Base-by-base conservation (phyloP, 139 green algal species). In the Chlamydomonas sphaeroides region DNA sequence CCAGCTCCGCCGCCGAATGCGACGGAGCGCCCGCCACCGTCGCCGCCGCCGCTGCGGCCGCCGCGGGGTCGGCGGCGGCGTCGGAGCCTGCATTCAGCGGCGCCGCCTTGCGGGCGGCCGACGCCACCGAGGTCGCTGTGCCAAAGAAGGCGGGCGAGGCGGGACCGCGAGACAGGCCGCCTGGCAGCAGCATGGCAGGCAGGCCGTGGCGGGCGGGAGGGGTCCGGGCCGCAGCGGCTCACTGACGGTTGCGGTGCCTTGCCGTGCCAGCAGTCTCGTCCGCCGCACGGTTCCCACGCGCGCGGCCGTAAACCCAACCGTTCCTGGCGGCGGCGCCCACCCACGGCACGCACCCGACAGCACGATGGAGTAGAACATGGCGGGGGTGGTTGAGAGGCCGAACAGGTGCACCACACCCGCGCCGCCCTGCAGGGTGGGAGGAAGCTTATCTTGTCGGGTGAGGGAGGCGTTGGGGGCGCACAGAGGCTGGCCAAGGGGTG, bases 281-380 rank as follows among this genome's bases (percentile, higher is more conserved):
- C n/a, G n/a, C n/a, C n/a, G n/a, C n/a, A n/a, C n/a, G n/a, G n/a
- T n/a, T n/a, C n/a, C n/a, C n/a, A n/a, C n/a, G n/a, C n/a, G n/a
- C n/a, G n/a, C n/a, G n/a, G n/a, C n/a, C n/a, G n/a, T n/a, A n/a
- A n/a, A n/a, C n/a, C n/a, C n/a, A n/a, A n/a, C n/a, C n/a, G n/a
- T n/a, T n/a, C n/a, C n/a, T n/a, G n/a, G n/a, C n/a, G n/a, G n/a
- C n/a, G n/a, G n/a, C n/a, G n/a, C n/a, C n/a, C n/a, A n/a, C n/a
- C n/a, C n/a, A n/a, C n/a, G n/a, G n/a, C 33, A 8, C 63, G 18
- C 59, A 83, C 85, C 80, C 8, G 82, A 45, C 11, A 84, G 86
- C 38, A 98, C 89, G 65, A 94, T 97, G 84, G 88, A 92, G 87
- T 98, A 98, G 91, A 98, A 99, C 94, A 98, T 98, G 68, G 95